phyloP scores from a whole-genome alignment of 2,329 filamentous ascomycete genomes.

The Talaromyces funiculosus region DNA sequence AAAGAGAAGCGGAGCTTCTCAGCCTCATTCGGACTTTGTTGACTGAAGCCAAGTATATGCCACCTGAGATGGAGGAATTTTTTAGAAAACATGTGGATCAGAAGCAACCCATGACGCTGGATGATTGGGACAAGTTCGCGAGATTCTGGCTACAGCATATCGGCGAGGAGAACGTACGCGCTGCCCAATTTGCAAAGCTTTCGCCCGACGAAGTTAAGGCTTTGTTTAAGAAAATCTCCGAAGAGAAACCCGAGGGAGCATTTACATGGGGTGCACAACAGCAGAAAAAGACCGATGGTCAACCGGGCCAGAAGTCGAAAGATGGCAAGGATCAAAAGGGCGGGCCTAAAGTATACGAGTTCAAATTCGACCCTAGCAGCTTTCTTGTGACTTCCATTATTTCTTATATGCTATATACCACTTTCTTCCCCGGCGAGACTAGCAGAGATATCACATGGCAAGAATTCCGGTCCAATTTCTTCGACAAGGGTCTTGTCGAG shows the following conservation, averaged over 20 bases:
- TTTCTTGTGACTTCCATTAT: constrained; percentile 55
- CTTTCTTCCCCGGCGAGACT: constrained; percentile 61
- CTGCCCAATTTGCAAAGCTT: neutral
- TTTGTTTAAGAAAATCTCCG: neutral
- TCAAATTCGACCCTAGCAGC: constrained; percentile 52
- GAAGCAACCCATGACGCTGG: constrained; percentile 5
- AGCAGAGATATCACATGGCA: constrained; percentile 91
- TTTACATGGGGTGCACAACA: constrained; percentile 18
- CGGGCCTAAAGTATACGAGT: constrained; percentile 36
- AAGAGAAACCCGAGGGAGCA: constrained; percentile 3
- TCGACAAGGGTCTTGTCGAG: constrained; percentile 93
- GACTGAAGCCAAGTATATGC: constrained; percentile 4
- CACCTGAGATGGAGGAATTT: constrained; percentile 12
- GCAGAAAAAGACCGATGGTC: constrained; percentile 28
- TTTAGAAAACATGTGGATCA: constrained; percentile 11
- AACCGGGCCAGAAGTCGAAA: constrained; percentile 22
- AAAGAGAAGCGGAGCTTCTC: constrained; percentile 1
- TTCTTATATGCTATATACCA: constrained; percentile 58
- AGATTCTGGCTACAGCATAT: constrained; percentile 6
- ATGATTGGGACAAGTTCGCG: constrained; percentile 7
- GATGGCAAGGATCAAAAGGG: constrained; percentile 27
- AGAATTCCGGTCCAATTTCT: constrained; percentile 86
- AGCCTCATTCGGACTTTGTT: neutral
- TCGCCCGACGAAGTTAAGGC: constrained; percentile 7
- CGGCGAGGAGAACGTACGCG: neutral